Conservation (phyloP, 78 protist genomes). For the Pigoraptor vietnamica region DNA sequence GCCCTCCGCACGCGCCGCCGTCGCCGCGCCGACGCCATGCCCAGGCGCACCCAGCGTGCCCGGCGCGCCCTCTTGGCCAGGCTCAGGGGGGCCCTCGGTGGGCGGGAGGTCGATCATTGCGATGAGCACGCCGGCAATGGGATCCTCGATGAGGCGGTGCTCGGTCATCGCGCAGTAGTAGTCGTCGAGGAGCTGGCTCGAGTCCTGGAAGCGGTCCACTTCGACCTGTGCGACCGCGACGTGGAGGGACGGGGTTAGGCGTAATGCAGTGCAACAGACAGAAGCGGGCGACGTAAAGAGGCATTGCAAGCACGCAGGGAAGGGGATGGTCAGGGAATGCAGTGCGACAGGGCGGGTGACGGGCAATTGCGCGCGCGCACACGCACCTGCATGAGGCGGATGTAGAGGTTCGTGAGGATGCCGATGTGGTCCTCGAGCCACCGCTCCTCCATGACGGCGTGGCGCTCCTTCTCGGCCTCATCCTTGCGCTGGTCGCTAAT, state of each 20-base stretch:
- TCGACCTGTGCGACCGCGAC: neutral
- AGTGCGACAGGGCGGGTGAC: too few species aligned
- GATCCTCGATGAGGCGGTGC: neutral
- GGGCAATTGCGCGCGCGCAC: too few species aligned
- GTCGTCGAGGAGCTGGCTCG: neutral
- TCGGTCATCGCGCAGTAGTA: neutral
- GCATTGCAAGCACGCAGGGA: too few species aligned
- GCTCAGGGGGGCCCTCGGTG: neutral
- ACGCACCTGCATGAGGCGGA: neutral
- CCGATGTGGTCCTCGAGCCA: neutral
- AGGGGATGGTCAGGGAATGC: too few species aligned
- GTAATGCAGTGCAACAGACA: too few species aligned
- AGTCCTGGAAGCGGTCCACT: conserved; percentile 10
- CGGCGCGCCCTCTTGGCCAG: neutral
- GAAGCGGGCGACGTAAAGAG: too few species aligned
- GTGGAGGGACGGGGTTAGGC: too few species aligned
- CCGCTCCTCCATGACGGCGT: neutral
- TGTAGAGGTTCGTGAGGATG: neutral
- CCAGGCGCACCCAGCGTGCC: neutral
- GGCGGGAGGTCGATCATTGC: neutral
- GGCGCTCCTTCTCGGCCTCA: neutral
- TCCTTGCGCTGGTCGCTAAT: neutral
- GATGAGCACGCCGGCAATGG: neutral
- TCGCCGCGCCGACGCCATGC: neutral
- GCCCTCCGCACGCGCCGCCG: neutral